Percentiles rank a stretch among this genome's conserved stretches.
These are phyloP conservation scores for Aspergillus awamori DNA, from an alignment of 2,329 filamentous ascomycete species.

Conservation along the genomic window DNA sequence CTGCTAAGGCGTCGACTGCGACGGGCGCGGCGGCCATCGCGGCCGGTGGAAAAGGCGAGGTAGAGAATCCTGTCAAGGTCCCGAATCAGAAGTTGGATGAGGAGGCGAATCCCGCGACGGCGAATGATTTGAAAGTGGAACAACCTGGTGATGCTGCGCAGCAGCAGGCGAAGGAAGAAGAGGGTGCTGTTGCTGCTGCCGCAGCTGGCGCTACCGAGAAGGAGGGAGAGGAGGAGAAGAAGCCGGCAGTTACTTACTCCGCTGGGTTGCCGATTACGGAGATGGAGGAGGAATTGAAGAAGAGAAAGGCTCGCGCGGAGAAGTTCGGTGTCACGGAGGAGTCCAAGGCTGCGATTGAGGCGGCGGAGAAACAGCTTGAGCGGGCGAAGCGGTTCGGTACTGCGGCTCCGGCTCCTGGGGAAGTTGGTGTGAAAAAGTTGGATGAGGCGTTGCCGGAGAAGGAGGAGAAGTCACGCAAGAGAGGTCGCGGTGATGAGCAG, in stretches of 20 bases:
- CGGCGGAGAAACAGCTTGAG: slow-evolving; percentile 49
- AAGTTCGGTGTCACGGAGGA: slow-evolving; percentile 53
- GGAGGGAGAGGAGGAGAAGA: slow-evolving; percentile 29
- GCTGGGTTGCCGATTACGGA: slow-evolving; percentile 48
- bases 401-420: slow-evolving; percentile 16
- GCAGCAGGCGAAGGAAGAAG: slow-evolving; percentile 25
- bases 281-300: slow-evolving; percentile 50
- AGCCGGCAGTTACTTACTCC: slow-evolving; percentile 44
- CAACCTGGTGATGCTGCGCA: slow-evolving; percentile 19
- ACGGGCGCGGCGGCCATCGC: slow-evolving; percentile 39
- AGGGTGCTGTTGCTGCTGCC: slow-evolving; percentile 35
- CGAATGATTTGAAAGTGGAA: slow-evolving; percentile 40
- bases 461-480: slow-evolving; percentile 45
- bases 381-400: slow-evolving; percentile 53
- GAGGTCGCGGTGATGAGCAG: slow-evolving; percentile 42
- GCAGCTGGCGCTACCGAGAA: slow-evolving; percentile 27
- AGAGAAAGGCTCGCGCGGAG: slow-evolving; percentile 53
- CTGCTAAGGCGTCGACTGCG: slow-evolving; percentile 34
- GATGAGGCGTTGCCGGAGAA: slow-evolving; percentile 51
- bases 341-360: slow-evolving; percentile 40
- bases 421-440: slow-evolving; percentile 43
- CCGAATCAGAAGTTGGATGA: slow-evolving; percentile 43
- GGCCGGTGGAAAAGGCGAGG: slow-evolving; percentile 42
- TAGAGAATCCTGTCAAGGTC: slow-evolving; percentile 43
- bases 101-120: slow-evolving; percentile 38